These are phyloP conservation scores for Priceomyces melissophilus DNA, from an alignment of 805 yeast species.

Conservation along the genomic window DNA sequence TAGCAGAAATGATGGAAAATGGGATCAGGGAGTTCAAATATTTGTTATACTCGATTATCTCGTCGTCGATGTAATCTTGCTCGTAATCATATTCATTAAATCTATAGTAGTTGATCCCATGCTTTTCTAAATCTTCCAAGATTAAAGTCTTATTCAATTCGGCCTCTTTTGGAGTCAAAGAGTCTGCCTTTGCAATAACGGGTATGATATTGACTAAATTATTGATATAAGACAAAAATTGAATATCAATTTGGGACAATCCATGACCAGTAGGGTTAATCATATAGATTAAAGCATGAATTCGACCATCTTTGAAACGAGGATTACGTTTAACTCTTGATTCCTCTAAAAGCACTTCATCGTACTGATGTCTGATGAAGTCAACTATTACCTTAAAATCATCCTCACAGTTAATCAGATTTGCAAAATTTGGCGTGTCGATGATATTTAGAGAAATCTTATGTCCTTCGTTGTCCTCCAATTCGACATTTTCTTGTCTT, in stretches of 20 bases:
- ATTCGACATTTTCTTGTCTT: conserved; percentile 77
- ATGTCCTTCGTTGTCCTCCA: conserved; percentile 83
- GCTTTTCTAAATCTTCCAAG: conserved; percentile 68
- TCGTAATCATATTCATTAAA: conserved; percentile 62
- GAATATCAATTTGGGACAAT: conserved; percentile 38
- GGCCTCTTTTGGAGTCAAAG: conserved; percentile 43
- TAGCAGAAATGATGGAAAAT: conserved; percentile 68
- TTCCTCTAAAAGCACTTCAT: conserved; percentile 77
- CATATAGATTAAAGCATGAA: conserved; percentile 55
- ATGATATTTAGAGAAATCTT: conserved; percentile 72
- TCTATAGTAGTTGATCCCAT: conserved; percentile 68
- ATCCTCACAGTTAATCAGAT: conserved; percentile 62
- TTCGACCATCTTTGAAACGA: conserved; percentile 78
- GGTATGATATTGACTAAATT: conserved; percentile 43
- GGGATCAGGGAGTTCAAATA: conserved; percentile 63
- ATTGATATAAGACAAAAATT: conserved; percentile 40
- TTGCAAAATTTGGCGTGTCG: conserved; percentile 85
- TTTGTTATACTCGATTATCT: conserved; percentile 61
- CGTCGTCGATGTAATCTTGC: conserved; percentile 52
- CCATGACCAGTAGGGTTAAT: conserved; percentile 47
- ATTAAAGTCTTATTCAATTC: conserved; percentile 69
- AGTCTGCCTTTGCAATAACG: conserved; percentile 42
- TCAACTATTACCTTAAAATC: conserved; percentile 72
- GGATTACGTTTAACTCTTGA: conserved; percentile 82
- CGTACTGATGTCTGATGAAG: conserved; percentile 77